These are phyloP conservation scores for Alternaria arbusti DNA, from an alignment of 2,329 filamentous ascomycete species.

Conservation along the genomic window DNA sequence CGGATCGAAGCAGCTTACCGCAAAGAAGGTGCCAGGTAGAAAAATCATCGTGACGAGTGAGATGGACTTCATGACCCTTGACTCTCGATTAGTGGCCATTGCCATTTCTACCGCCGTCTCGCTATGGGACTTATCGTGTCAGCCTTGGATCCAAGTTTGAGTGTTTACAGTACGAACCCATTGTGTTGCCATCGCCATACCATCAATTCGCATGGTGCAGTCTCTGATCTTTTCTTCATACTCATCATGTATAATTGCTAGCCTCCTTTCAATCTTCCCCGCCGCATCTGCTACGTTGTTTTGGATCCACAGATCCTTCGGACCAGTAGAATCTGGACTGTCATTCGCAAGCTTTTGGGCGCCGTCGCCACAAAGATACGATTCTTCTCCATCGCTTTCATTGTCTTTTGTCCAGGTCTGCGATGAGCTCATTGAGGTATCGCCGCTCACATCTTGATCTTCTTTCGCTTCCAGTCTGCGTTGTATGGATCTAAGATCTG, in stretches of 20 bases:
- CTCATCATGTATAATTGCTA: slow-evolving; percentile 20
- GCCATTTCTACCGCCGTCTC: slow-evolving; percentile 29
- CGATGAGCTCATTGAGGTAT: too few species aligned
- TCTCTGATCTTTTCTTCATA: slow-evolving; percentile 30
- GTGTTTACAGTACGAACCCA: slow-evolving; percentile 4
- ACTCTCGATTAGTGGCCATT: slow-evolving; percentile 22
- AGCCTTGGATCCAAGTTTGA: too few species aligned
- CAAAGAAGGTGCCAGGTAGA: slow-evolving; percentile 32
- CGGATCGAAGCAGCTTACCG: too few species aligned
- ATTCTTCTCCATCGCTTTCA: too few species aligned
- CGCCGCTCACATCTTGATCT: too few species aligned
- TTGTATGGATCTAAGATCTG: too few species aligned
- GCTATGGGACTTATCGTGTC: slow-evolving; percentile 16
- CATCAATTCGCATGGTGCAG: slow-evolving; percentile 30
- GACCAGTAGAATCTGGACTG: too few species aligned
- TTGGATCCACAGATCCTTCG: too few species aligned
- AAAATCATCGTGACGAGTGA: slow-evolving; percentile 33
- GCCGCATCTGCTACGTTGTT: too few species aligned
- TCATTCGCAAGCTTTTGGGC: too few species aligned
- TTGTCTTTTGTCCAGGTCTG: too few species aligned
- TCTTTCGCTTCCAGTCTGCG: background rate
- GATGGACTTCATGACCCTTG: slow-evolving; percentile 27
- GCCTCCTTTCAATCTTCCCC: background rate
- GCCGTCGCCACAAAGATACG: too few species aligned
- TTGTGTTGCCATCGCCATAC: slow-evolving; percentile 35